Percentiles rank a stretch among this genome's conserved stretches.
These are phyloP conservation scores for Niveomyces coronatus DNA, from an alignment of 2,329 filamentous ascomycete genomes.

Conservation along the genomic window DNA sequence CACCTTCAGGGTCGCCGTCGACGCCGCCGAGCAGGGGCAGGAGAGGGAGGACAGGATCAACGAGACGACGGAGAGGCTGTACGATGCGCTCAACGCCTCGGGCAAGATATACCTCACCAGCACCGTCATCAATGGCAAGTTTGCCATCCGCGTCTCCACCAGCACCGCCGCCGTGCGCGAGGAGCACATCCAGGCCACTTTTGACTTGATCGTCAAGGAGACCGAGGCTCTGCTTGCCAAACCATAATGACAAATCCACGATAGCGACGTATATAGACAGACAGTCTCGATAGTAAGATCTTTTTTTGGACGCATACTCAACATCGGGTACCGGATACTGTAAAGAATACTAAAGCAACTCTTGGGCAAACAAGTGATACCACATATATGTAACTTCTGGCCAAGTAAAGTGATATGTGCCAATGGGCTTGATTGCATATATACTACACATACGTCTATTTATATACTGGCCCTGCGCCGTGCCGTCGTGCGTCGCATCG, in stretches of 20 bases:
- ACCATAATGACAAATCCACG: not conserved
- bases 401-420: not conserved
- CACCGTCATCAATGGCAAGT: constrained; percentile 60
- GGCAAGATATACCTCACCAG: constrained; percentile 79
- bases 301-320: too few species aligned
- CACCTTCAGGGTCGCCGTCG: constrained; percentile 52
- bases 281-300: too few species aligned
- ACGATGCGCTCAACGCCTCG: constrained; percentile 60
- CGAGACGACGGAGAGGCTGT: constrained; percentile 60
- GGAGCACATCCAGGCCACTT: constrained; percentile 63
- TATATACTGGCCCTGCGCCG: constrained; percentile 69
- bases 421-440: not conserved
- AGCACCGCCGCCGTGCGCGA: constrained; percentile 56
- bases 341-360: not conserved
- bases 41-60: constrained; percentile 46
- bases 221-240: constrained; percentile 33
- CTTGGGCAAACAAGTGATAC: not conserved
- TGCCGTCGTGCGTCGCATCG: constrained; percentile 67
- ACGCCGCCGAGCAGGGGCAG: too few species aligned
- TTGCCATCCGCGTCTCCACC: constrained; percentile 74
- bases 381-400: not conserved
- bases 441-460: constrained; percentile 1
- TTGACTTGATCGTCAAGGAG: constrained; percentile 58
- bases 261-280: too few species aligned
- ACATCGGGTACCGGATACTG: too few species aligned